These are phyloP conservation scores for Talaromyces rugulosus DNA, from an alignment of 2,329 filamentous ascomycete species.

Conservation along the genomic window DNA sequence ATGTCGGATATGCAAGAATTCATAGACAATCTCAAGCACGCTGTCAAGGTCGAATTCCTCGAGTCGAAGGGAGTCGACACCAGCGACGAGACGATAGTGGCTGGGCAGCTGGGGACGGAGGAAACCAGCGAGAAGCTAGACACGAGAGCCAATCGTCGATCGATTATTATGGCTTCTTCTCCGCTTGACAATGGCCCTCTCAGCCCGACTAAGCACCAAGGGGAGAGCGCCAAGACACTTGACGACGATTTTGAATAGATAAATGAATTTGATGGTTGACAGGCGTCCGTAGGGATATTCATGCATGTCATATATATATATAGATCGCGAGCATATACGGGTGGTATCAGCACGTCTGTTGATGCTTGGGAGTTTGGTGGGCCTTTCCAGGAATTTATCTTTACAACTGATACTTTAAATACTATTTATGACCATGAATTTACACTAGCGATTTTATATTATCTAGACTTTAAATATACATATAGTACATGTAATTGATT, in stretches of 20 bases:
- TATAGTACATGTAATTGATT: too few relatives aligned
- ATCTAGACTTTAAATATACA: too few relatives aligned
- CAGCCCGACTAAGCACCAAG: constrained; percentile 27
- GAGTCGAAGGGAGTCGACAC: constrained; percentile 38
- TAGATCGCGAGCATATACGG: constrained; percentile 7
- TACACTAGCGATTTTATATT: too few relatives aligned
- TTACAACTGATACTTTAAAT: background rate
- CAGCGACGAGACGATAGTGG: constrained; percentile 24
- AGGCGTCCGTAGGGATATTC: constrained; percentile 6
- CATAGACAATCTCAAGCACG: constrained; percentile 39
- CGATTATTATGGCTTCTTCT: constrained; percentile 47
- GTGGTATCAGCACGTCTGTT: background rate
- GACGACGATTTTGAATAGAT: constrained; percentile 48
- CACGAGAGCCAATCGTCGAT: constrained; percentile 51
- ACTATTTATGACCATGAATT: background rate
- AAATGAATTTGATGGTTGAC: background rate
- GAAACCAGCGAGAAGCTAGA: constrained; percentile 54
- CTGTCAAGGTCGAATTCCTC: constrained; percentile 40
- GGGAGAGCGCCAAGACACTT: constrained; percentile 29
- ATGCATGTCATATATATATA: constrained; percentile 7
- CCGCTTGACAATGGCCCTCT: constrained; percentile 53
- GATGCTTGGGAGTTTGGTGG: background rate
- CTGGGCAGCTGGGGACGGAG: constrained; percentile 29
- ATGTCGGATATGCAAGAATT: constrained; percentile 52
- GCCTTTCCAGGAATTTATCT: background rate